Percentiles rank a stretch among this genome's conserved stretches.
These are phyloP conservation scores for Serendipita indica DNA, from an alignment of 768 basidiomycete genomes.

Conservation along the genomic window DNA sequence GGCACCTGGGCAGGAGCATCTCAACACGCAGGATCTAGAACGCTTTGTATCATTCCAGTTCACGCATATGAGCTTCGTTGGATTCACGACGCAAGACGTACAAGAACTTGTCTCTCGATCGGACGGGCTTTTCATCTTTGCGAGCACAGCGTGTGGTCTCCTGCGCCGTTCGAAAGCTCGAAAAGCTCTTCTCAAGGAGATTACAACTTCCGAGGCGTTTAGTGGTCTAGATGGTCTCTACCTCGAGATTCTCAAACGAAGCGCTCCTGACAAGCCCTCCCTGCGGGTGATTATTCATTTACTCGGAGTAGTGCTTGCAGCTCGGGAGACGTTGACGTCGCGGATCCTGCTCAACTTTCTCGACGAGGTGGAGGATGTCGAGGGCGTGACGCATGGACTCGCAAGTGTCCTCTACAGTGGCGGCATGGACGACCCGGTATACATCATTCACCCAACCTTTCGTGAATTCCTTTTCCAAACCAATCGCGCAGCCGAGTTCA, in stretches of 20 bases:
- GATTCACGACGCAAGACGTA: not conserved
- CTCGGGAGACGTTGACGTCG: not conserved
- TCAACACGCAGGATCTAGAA: not conserved
- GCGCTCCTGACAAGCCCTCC: not conserved
- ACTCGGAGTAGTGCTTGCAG: not conserved
- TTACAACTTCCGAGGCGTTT: not conserved
- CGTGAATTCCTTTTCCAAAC: slow-evolving; percentile 1
- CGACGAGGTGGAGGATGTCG: not conserved
- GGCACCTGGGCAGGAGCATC: not conserved
- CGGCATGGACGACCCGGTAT: not conserved
- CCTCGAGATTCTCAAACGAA: not conserved
- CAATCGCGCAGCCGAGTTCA: not conserved
- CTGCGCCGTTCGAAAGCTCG: not conserved
- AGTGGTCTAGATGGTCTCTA: not conserved
- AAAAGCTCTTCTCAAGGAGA: not conserved
- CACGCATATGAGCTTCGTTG: not conserved
- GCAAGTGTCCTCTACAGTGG: not conserved
- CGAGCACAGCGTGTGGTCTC: not conserved
- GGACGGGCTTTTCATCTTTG: slow-evolving; percentile 3
- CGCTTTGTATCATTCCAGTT: not conserved
- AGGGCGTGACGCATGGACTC: not conserved
- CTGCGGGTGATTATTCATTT: not conserved
- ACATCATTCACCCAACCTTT: slow-evolving; percentile 4
- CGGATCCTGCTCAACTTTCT: not conserved
- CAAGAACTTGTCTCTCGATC: not conserved